These are phyloP conservation scores for Xylaria flabelliformis DNA, from an alignment of 495 filamentous ascomycete genomes.

Conservation along the genomic window DNA sequence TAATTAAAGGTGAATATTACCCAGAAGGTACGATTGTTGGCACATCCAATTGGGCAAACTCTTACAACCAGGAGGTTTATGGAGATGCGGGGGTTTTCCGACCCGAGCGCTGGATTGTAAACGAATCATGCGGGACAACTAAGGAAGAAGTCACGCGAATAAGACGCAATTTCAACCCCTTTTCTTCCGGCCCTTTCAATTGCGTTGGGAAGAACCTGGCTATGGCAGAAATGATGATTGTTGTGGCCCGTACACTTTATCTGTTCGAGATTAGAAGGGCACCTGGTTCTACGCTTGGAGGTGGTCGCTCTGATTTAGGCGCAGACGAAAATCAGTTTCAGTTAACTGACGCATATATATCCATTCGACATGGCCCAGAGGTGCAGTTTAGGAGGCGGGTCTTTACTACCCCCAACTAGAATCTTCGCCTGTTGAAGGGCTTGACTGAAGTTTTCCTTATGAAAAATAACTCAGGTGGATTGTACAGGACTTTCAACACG, in stretches of 20 bases:
- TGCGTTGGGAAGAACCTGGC: conserved; percentile 44
- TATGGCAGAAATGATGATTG: conserved; percentile 38
- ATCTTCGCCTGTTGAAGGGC: neutral
- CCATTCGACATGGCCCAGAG: conserved; percentile 24
- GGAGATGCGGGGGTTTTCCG: conserved; percentile 47
- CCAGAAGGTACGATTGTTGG: conserved; percentile 62
- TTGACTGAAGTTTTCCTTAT: neutral
- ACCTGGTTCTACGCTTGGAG: conserved; percentile 26
- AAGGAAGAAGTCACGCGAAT: conserved; percentile 25
- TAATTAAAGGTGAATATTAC: conserved; percentile 58
- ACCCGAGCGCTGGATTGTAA: conserved; percentile 59
- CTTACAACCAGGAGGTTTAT: conserved; percentile 56
- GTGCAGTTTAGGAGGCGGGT: conserved; percentile 29
- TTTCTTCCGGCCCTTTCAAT: conserved; percentile 34
- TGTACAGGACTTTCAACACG: neutral
- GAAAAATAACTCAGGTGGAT: neutral
- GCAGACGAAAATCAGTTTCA: conserved; percentile 27
- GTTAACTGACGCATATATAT: conserved; percentile 26
- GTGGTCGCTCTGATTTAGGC: conserved; percentile 9
- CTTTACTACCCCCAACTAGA: too few relatives aligned
- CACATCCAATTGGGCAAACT: conserved; percentile 59
- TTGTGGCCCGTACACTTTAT: conserved; percentile 33
- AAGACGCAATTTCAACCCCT: conserved; percentile 29
- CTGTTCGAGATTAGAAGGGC: conserved; percentile 25
- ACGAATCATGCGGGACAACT: conserved; percentile 20